Evolutionary conservation across 2,329 filamentous ascomycete genomes (phyloP).

Genomic region (Knufia fluminis): DNA sequence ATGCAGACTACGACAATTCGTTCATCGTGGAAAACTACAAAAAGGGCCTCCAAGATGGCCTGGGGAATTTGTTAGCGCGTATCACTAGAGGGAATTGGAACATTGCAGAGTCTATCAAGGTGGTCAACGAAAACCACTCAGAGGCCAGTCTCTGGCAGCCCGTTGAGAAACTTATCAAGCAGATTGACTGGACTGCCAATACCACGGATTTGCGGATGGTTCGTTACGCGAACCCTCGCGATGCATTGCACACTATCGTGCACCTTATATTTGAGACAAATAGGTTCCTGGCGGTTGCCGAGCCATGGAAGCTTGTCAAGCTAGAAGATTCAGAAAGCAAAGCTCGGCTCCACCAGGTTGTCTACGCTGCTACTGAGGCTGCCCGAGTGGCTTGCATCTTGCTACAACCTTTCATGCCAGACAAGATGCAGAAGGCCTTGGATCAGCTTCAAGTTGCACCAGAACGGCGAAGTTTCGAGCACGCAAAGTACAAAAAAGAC

Average conservation of each 20-base stretch:
- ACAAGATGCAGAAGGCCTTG: slow-evolving; percentile 61
- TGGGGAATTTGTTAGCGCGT: slow-evolving; percentile 73
- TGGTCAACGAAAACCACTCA: slow-evolving; percentile 26
- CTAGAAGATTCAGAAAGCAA: slow-evolving; percentile 22
- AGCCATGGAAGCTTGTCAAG: slow-evolving; percentile 58
- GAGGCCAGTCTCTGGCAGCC: slow-evolving; percentile 27
- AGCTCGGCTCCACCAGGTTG: slow-evolving; percentile 32
- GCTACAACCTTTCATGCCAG: slow-evolving; percentile 83
- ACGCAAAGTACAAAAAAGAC: slow-evolving; percentile 57
- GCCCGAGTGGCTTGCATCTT: slow-evolving; percentile 73
- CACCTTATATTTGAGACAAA: slow-evolving; percentile 51
- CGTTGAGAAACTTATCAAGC: slow-evolving; percentile 28
- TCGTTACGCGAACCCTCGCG: slow-evolving; percentile 49
- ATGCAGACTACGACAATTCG: slow-evolving; percentile 77
- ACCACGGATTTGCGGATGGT: slow-evolving; percentile 51
- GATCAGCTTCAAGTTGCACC: slow-evolving; percentile 65
- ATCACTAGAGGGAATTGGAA: slow-evolving; percentile 62
- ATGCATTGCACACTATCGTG: slow-evolving; percentile 58
- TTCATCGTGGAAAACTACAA: slow-evolving; percentile 68
- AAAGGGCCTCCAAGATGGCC: slow-evolving; percentile 63
- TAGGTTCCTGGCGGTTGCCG: slow-evolving; percentile 52
- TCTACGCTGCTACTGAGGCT: slow-evolving; percentile 67
- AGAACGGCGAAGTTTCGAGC: slow-evolving; percentile 52
- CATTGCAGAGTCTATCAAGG: slow-evolving; percentile 49
- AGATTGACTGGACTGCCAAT: slow-evolving; percentile 26